Base-by-base conservation (phyloP, 2,329 filamentous ascomycete genomes). In the Fusarium ramigenum region DNA sequence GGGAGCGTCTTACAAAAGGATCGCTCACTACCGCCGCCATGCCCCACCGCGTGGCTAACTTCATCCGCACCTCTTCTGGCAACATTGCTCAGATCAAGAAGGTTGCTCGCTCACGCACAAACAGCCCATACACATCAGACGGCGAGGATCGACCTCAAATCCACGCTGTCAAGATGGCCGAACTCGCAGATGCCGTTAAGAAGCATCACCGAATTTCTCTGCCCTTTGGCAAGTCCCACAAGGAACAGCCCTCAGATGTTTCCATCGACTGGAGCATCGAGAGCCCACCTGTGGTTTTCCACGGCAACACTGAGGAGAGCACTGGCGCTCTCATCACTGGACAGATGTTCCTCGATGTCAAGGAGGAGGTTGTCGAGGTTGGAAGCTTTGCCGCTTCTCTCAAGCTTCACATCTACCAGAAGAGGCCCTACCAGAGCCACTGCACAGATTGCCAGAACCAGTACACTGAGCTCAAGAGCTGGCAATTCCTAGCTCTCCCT, bases 241-340 rank as follows among this genome's bases (percentile, higher is more conserved):
- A 85, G 77, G 85, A 87, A 15, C 73, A 80, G 44, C 82, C 82
- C 60, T 78, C 82, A 4, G 82, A 83, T 64, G 84, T 85, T 15
- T 77, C 82, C 4, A 78, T 90, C 23, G 82, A 85, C 66, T 89
- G 87, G 85, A 86, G 84, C 76, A 92, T 98, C 72, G 95, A 98
- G 85, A 97, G 93, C 18, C 94, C 95, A 3, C 95, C 95, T 6
- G 87, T 96, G 23, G 89, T 98, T 50, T 92, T 97, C 83, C 93
- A 96, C 78, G 95, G 95, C 71, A 86, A 88, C 30, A 87, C 93
- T 2, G 88, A 91, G 70, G 88, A 89, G 74, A 97, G 95, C 76
- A 93, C 92, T 6, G 96, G 96, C 63, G 94, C 95, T 11, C 85
- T 98, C 67, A 89, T 98, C 57, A 97, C 94, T 2, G 95, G 95